Base-by-base conservation (phyloP, 2,329 filamentous ascomycete species). In the Penicillium sp. region DNA sequence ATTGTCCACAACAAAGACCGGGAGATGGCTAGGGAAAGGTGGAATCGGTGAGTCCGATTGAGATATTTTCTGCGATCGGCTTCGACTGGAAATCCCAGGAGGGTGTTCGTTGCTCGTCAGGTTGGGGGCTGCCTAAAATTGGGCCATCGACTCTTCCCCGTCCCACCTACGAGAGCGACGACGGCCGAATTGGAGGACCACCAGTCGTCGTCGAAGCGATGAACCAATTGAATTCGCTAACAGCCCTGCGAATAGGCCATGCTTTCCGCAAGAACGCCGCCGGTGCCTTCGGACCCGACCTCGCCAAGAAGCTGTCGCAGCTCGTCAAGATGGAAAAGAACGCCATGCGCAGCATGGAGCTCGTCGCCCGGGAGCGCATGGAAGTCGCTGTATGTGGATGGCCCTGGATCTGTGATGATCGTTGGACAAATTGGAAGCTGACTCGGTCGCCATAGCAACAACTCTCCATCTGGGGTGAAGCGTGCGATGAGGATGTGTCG, bases 291-390 rank as follows among this genome's bases (percentile, higher is more conserved):
- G 86, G 86, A 35, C 86, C 92, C 56, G 94, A 99, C 70, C 87
- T 99, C 57, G 89, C 94, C 57, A 97, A 96, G 85, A 99, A 99
- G 84, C 87, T 99, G 61, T 91, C 92, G 39, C 90, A 96, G 80
- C 85, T 99, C 51, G 94, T 99, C 62, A 99, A 99, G 85, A 99
- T 99, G 94, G 94, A 99, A 81, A 99, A 99, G 87, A 97, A 99
- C 74, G 90, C 97, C 55, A 99, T 99, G 94, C 91, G 94, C 76
- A 97, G 92, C 74, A 87, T 97, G 83, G 94, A 99, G 75, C 83
- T 91, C 48, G 94, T 97, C 52, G 92, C 92, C 44, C 88, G 92
- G 71, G 94, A 99, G 82, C 88, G 94, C 68, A 97, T 97, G 92
- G 94, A 97, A 70, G 93, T 97, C 65, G 94, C 94, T 71, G 92